These are phyloP conservation scores for Pythium aristosporum DNA, from an alignment of 352 stramenopile species.

Conservation along the genomic window DNA sequence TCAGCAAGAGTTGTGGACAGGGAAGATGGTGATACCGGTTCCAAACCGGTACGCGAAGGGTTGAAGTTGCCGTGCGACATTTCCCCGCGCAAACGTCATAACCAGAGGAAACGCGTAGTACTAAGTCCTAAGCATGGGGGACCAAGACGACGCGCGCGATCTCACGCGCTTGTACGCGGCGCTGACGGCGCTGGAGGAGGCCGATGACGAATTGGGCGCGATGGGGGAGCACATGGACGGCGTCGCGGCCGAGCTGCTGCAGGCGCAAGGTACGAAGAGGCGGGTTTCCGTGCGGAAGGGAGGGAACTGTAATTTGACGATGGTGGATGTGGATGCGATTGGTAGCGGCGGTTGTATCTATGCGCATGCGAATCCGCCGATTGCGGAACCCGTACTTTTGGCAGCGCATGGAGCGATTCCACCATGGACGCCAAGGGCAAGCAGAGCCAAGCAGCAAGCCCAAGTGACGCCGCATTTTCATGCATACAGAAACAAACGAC, in stretches of 20 bases:
- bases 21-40: not conserved
- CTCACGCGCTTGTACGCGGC: conserved; percentile 11
- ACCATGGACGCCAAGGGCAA: not conserved
- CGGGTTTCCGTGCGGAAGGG: not conserved
- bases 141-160: not conserved
- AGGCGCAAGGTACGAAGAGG: conserved; percentile 4
- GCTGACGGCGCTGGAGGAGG: conserved; percentile 8
- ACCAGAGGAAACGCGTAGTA: not conserved
- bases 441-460: not conserved
- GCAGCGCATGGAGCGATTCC: conserved; percentile 21
- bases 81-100: not conserved
- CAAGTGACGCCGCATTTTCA: not conserved
- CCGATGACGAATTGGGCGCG: not conserved
- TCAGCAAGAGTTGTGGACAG: no score
- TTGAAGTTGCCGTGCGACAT: conserved; percentile 19
- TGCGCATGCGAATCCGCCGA: conserved; percentile 16
- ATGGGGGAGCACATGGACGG: conserved; percentile 2
- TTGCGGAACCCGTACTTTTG: conserved; percentile 17
- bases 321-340: not conserved
- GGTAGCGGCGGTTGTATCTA: not conserved
- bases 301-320: not conserved
- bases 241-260: conserved; percentile 6
- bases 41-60: not conserved
- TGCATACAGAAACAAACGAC: not conserved
- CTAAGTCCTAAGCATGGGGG: not conserved